These are phyloP conservation scores for Zymoseptoria pseudotritici DNA, from an alignment of 2,329 filamentous ascomycete genomes.

Conservation along the genomic window DNA sequence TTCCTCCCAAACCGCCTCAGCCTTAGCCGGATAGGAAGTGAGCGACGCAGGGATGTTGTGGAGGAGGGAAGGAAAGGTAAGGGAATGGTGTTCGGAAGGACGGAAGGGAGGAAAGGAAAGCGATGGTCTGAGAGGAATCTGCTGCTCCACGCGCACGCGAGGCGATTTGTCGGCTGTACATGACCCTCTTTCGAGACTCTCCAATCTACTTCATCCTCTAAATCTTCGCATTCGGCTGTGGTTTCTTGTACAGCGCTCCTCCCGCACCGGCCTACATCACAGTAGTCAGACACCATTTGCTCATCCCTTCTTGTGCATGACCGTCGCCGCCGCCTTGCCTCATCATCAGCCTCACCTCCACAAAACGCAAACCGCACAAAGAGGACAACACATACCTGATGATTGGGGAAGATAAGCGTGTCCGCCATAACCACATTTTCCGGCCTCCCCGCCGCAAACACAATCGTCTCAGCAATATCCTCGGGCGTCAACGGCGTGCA, in stretches of 20 bases:
- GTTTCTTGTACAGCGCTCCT: slow-evolving; percentile 15
- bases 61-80: background rate
- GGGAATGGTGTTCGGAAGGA: background rate
- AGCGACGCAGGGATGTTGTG: too few relatives aligned
- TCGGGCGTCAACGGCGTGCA: slow-evolving; percentile 79
- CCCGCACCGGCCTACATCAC: slow-evolving; percentile 11
- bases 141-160: too few relatives aligned
- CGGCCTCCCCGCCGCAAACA: slow-evolving; percentile 73
- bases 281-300: slow-evolving; percentile 7
- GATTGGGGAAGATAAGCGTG: slow-evolving; percentile 77
- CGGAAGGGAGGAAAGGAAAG: background rate
- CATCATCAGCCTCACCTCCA: slow-evolving; percentile 9
- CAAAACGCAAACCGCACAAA: background rate
- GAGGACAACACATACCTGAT: slow-evolving; percentile 57
- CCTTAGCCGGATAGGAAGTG: too few relatives aligned
- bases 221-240: background rate
- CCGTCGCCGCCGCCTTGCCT: slow-evolving; percentile 35
- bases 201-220: slow-evolving; percentile 7
- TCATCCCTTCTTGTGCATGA: slow-evolving; percentile 38
- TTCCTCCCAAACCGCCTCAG: background rate
- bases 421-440: slow-evolving; percentile 91
- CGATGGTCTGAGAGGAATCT: too few relatives aligned
- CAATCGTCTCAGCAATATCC: slow-evolving; percentile 84
- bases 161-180: background rate
- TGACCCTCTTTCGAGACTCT: background rate